Conservation (phyloP, 2,329 filamentous ascomycete species). For the Colletotrichum navitas region DNA sequence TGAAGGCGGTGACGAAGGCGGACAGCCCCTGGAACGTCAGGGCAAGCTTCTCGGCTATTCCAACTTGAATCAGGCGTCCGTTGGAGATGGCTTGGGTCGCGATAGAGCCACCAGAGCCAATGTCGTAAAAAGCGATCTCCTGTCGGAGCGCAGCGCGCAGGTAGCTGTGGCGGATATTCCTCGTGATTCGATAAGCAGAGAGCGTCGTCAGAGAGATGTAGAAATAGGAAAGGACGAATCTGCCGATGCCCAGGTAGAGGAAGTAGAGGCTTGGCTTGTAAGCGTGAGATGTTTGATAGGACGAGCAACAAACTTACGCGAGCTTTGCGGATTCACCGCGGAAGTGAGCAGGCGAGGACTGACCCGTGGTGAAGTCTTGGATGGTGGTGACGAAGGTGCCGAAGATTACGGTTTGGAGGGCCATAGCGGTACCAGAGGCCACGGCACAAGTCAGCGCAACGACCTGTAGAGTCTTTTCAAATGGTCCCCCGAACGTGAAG, state of each 20-base stretch:
- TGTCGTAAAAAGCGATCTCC: slow-evolving; percentile 64
- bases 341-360: slow-evolving; percentile 47
- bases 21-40: slow-evolving; percentile 55
- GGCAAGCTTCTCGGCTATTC: slow-evolving; percentile 57
- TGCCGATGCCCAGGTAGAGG: slow-evolving; percentile 68
- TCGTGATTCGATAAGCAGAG: slow-evolving; percentile 63
- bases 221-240: slow-evolving; percentile 64
- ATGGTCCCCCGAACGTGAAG: slow-evolving; percentile 47
- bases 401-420: slow-evolving; percentile 56
- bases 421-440: slow-evolving; percentile 54
- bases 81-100: slow-evolving; percentile 59
- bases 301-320: slow-evolving; percentile 46
- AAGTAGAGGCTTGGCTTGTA: slow-evolving; percentile 62
- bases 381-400: slow-evolving; percentile 54
- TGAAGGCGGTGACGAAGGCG: slow-evolving; percentile 54
- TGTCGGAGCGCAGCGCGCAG: slow-evolving; percentile 64
- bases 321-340: slow-evolving; percentile 49
- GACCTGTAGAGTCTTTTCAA: slow-evolving; percentile 48
- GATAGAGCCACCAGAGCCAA: slow-evolving; percentile 56
- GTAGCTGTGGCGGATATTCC: slow-evolving; percentile 62
- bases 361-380: slow-evolving; percentile 49
- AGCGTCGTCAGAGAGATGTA: slow-evolving; percentile 61
- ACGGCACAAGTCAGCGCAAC: slow-evolving; percentile 51
- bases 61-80: slow-evolving; percentile 56
- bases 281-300: not conserved